These are phyloP conservation scores for Bipolaris bicolor DNA, from an alignment of 2,329 filamentous ascomycete genomes.

Conservation along the genomic window DNA sequence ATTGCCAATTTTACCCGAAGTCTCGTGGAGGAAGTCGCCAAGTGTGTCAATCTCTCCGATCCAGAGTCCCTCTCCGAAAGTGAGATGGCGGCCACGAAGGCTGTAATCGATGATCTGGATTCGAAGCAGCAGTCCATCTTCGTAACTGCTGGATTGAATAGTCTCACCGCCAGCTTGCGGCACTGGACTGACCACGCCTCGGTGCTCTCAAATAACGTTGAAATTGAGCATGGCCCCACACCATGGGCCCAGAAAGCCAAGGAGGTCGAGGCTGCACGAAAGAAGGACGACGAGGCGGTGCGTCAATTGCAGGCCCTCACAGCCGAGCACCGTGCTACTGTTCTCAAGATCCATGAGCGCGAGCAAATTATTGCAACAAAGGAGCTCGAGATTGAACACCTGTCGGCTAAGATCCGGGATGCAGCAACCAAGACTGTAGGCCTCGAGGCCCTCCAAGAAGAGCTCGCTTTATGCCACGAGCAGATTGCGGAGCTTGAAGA, in stretches of 20 bases:
- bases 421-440: conserved; percentile 33
- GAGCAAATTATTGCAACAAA: conserved; percentile 73
- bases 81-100: conserved; percentile 8
- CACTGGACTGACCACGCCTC: conserved; percentile 68
- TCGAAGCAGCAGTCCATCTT: conserved; percentile 10
- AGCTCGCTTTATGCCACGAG: conserved; percentile 25
- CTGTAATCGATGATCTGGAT: conserved; percentile 14
- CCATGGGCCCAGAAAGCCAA: conserved; percentile 86
- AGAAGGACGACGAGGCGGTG: conserved; percentile 79
- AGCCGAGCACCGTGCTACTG: conserved; percentile 79
- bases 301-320: conserved; percentile 82
- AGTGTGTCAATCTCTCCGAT: conserved; percentile 12
- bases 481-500: conserved; percentile 31
- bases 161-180: conserved; percentile 6
- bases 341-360: conserved; percentile 69
- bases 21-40: conserved; percentile 18
- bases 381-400: conserved; percentile 81
- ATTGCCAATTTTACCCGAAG: conserved; percentile 22
- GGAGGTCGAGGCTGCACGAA: conserved; percentile 82
- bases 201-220: conserved; percentile 53
- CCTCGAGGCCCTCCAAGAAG: conserved; percentile 28
- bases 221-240: conserved; percentile 71
- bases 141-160: conserved; percentile 6
- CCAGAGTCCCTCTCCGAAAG: conserved; percentile 6
- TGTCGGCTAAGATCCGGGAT: conserved; percentile 66